These are phyloP conservation scores for Aspergillus caelatus DNA, from an alignment of 2,329 filamentous ascomycete genomes.

Conservation along the genomic window DNA sequence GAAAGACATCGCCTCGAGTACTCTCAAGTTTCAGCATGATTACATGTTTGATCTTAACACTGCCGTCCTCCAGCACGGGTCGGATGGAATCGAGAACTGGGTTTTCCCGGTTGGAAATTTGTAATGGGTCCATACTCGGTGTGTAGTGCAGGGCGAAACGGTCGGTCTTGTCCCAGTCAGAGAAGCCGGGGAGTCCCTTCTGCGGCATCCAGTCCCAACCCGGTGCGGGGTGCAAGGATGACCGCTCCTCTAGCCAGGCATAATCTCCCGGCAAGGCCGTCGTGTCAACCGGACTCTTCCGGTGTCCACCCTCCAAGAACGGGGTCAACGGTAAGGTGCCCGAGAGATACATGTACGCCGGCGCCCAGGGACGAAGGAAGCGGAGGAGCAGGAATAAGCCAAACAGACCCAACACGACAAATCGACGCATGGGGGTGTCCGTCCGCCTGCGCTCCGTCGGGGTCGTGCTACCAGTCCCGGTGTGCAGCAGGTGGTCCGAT, in stretches of 20 bases:
- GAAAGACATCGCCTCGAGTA: slow-evolving; percentile 51
- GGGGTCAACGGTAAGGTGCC: slow-evolving; percentile 26
- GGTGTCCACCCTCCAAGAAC: slow-evolving; percentile 23
- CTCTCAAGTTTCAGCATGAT: slow-evolving; percentile 51
- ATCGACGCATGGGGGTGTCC: slow-evolving; percentile 16
- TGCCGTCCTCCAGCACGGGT: slow-evolving; percentile 24
- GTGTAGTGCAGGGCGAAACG: slow-evolving; percentile 33
- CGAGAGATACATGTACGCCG: slow-evolving; percentile 31
- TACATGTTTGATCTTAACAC: slow-evolving; percentile 47
- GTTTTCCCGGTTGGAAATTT: slow-evolving; percentile 43
- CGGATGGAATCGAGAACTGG: slow-evolving; percentile 1
- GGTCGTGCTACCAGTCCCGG: slow-evolving; percentile 9
- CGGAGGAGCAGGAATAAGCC: slow-evolving; percentile 29
- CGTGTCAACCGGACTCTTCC: slow-evolving; percentile 23
- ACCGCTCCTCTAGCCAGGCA: slow-evolving; percentile 21
- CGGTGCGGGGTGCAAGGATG: slow-evolving; percentile 23
- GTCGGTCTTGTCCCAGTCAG: slow-evolving; percentile 26
- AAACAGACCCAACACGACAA: slow-evolving; percentile 25
- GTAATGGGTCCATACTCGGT: slow-evolving; percentile 43
- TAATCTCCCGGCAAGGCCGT: slow-evolving; percentile 24
- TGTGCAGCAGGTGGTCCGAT: slow-evolving; percentile 20
- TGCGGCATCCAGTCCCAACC: slow-evolving; percentile 30
- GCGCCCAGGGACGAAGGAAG: slow-evolving; percentile 29
- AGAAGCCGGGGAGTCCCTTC: slow-evolving; percentile 26
- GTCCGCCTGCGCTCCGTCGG: slow-evolving; percentile 9